Conservation (phyloP, 2,329 filamentous ascomycete species). For the Aureobasidium sp. region DNA sequence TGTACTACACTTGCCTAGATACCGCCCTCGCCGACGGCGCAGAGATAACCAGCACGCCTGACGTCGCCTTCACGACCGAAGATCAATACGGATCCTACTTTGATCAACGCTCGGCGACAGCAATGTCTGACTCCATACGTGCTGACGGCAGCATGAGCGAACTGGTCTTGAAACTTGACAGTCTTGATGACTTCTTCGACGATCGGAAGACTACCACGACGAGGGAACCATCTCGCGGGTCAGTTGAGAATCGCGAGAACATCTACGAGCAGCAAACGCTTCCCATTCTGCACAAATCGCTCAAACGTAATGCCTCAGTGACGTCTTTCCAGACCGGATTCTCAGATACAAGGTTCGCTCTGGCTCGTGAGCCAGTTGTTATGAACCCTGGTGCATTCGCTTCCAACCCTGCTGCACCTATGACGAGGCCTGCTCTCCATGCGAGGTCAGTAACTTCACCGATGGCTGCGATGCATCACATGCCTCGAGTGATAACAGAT, state of each 20-base stretch:
- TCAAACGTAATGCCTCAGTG: constrained; percentile 62
- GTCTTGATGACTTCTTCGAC: constrained; percentile 49
- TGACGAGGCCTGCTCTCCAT: constrained; percentile 63
- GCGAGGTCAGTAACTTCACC: constrained; percentile 75
- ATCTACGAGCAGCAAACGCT: constrained; percentile 90
- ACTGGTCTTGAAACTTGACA: constrained; percentile 57
- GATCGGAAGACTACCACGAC: constrained; percentile 32
- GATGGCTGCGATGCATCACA: constrained; percentile 36
- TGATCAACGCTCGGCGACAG: constrained; percentile 69
- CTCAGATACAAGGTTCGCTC: constrained; percentile 55
- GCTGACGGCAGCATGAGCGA: constrained; percentile 72
- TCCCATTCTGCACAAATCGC: constrained; percentile 79
- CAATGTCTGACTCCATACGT: constrained; percentile 70
- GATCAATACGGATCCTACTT: constrained; percentile 75
- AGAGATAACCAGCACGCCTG: constrained; percentile 64
- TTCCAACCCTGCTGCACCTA: constrained; percentile 23
- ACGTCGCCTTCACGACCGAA: constrained; percentile 78
- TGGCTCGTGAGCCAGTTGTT: constrained; percentile 44
- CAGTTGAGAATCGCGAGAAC: constrained; percentile 60
- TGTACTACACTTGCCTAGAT: constrained; percentile 82
- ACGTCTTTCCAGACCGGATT: constrained; percentile 84
- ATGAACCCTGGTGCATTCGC: constrained; percentile 54
- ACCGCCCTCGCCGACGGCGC: constrained; percentile 33
- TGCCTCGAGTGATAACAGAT: constrained; percentile 45
- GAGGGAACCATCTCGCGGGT: constrained; percentile 14